A percentile compares a stretch with the other conserved stretches of the same genome.
Evolutionary conservation across 192 early-diverging fungal genomes (phyloP).

Genomic region (Podila minutissima): DNA sequence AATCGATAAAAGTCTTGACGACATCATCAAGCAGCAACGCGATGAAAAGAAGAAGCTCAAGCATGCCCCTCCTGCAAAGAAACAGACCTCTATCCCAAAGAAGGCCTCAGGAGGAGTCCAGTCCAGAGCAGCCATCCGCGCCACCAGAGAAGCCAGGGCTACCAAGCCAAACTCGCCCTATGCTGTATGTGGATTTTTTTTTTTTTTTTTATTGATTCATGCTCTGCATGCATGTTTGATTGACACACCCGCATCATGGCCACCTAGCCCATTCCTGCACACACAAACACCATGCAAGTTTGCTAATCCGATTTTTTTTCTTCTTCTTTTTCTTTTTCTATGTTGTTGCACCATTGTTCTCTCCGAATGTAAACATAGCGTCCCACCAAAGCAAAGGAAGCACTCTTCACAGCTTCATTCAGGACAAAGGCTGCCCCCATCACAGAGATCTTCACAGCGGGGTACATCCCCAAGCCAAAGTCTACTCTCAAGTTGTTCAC

Average conservation of each 20-base stretch:
- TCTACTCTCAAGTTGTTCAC: slow-evolving; percentile 34
- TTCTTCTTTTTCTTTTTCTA: too few relatives aligned
- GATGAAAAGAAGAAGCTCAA: slow-evolving; percentile 24
- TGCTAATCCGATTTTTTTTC: not conserved
- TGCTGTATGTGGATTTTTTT: slow-evolving; percentile 19
- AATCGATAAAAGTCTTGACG: slow-evolving; percentile 39
- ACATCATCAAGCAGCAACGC: slow-evolving; percentile 41
- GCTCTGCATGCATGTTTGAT: not conserved
- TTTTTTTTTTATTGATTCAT: not conserved
- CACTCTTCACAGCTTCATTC: slow-evolving; percentile 40
- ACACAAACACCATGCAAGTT: not conserved
- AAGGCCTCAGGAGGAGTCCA: slow-evolving; percentile 9
- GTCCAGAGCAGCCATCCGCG: slow-evolving; percentile 17
- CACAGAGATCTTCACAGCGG: slow-evolving; percentile 43
- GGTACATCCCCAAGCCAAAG: slow-evolving; percentile 40
- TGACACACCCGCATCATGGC: not conserved
- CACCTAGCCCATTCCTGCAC: too few relatives aligned
- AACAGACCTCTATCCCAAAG: slow-evolving; percentile 15
- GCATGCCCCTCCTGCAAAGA: not conserved
- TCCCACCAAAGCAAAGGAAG: slow-evolving; percentile 24
- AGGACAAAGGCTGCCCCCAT: slow-evolving; percentile 36
- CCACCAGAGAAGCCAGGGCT: slow-evolving; percentile 5
- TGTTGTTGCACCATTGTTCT: not conserved
- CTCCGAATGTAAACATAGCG: not conserved
- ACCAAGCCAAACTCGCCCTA: slow-evolving; percentile 29